Base-by-base conservation (phyloP, 129 eudicot genomes). In the Artemisia argyi region DNA sequence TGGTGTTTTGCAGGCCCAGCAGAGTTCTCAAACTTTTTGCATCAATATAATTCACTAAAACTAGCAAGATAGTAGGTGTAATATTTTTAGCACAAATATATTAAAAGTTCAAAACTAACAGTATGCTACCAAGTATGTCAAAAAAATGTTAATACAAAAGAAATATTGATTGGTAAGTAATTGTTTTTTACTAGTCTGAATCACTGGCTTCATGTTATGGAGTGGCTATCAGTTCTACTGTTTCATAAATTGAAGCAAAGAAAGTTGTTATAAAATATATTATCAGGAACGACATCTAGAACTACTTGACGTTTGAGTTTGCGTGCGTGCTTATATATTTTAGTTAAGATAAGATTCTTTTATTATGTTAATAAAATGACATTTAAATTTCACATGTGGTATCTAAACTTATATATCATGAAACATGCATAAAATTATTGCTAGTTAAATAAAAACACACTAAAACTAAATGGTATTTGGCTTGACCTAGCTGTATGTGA, bases 261-360 rank as follows among this genome's bases (percentile, higher is more conserved):
- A 51, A 57, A 46, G 58, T 24, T 47, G 39, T 66, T 16, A 11
- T 66, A 3, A 44, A 66, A 44, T 56, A 75, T 24, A 24, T 56
- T 66, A 66, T 66, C 14, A 22, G 46, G 28, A 55, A 51, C 46
- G 75, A 53, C 55, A 75, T 75, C 66, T 58, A 71, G 72, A 70
- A 54, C 73, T 53, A 63, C 61, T 78, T 78, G 77, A 78, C 67
- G 50, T 54, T 46, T 64, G 30, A 64, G 61, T 78, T 78, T 71
- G 68, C 66, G 64, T 71, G 73, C 30, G 42, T 54, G 61, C 71
- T 78, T 20, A 20, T 20, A 52, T 77, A 26, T 26, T 28, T 2
- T 28, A 20, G 11, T 66, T 67, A 24, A 55, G 66, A 75, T 75
- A 65, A 75, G 78, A 14, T 22, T 56, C 17, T 64, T 44, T 32